Evolutionary conservation across 2,329 filamentous ascomycete genomes (phyloP).

Genomic region (Venturia asperata): DNA sequence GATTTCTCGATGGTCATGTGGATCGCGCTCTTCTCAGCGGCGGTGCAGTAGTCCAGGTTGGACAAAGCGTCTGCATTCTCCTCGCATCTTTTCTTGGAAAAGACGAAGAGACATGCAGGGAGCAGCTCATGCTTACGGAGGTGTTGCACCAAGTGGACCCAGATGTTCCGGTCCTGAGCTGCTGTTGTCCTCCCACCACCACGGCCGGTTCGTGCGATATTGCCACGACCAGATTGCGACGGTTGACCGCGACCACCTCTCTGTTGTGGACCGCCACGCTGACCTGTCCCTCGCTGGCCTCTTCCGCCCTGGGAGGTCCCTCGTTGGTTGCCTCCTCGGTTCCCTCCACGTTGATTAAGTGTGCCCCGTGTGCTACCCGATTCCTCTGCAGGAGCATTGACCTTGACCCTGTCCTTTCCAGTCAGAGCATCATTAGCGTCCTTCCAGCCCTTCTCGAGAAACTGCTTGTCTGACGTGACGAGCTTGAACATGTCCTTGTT

Average conservation of each 20-base stretch:
- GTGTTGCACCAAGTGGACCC: slow-evolving; percentile 92
- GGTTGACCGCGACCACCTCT: slow-evolving; percentile 42
- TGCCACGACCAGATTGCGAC: slow-evolving; percentile 57
- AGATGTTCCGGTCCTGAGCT: slow-evolving; percentile 90
- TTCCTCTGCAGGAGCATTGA: slow-evolving; percentile 44
- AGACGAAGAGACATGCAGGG: slow-evolving; percentile 94
- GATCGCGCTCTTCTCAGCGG: slow-evolving; percentile 88
- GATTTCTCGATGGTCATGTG: slow-evolving; percentile 98
- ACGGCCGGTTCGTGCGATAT: slow-evolving; percentile 83
- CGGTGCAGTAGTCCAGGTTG: slow-evolving; percentile 91
- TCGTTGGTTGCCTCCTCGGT: slow-evolving; percentile 43
- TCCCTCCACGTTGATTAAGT: slow-evolving; percentile 46
- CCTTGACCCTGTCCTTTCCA: slow-evolving; percentile 70
- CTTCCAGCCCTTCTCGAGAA: slow-evolving; percentile 90
- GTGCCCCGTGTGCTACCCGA: slow-evolving; percentile 48
- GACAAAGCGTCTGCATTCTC: slow-evolving; percentile 93
- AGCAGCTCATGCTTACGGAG: slow-evolving; percentile 80
- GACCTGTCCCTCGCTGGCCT: slow-evolving; percentile 39
- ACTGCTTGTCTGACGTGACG: slow-evolving; percentile 85
- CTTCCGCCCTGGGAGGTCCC: slow-evolving; percentile 52
- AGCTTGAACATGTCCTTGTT: slow-evolving; percentile 91
- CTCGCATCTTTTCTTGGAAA: slow-evolving; percentile 95
- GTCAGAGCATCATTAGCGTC: slow-evolving; percentile 77
- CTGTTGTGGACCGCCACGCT: slow-evolving; percentile 42
- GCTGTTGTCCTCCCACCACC: slow-evolving; percentile 80